These are phyloP conservation scores for Globisporangium camurandrum DNA, from an alignment of 352 stramenopile species.

Conservation along the genomic window DNA sequence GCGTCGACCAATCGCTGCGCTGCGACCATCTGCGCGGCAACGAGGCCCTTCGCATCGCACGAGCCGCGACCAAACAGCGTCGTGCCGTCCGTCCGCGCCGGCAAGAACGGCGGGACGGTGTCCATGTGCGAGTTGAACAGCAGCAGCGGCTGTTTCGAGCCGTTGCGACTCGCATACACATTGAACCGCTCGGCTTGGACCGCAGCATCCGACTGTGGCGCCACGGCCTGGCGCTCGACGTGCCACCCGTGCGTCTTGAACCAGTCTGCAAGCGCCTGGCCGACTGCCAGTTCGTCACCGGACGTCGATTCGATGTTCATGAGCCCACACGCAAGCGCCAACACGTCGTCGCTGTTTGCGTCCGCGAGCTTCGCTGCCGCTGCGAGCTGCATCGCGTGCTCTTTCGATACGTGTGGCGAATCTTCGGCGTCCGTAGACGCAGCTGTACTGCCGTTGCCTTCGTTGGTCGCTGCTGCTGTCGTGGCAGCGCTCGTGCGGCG, in stretches of 20 bases:
- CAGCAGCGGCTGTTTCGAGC: constrained; percentile 45
- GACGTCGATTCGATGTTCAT: constrained; percentile 72
- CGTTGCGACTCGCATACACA: constrained; percentile 55
- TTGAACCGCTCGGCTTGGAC: constrained; percentile 70
- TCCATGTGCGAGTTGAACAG: constrained; percentile 88
- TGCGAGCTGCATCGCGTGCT: constrained; percentile 35
- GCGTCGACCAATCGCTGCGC: constrained; percentile 55
- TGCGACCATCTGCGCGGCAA: constrained; percentile 78
- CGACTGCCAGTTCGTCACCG: constrained; percentile 66
- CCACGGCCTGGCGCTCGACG: constrained; percentile 69
- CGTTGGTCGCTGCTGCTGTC: constrained; percentile 4
- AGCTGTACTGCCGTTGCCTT: not conserved
- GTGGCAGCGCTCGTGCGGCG: constrained; percentile 21
- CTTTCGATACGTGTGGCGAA: constrained; percentile 26
- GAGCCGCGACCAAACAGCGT: constrained; percentile 74
- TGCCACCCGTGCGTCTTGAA: constrained; percentile 55
- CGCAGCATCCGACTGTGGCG: constrained; percentile 43
- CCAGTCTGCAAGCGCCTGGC: constrained; percentile 55
- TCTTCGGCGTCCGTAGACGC: not conserved
- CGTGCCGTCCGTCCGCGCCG: constrained; percentile 48
- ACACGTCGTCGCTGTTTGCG: constrained; percentile 48
- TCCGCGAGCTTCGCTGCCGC: constrained; percentile 44
- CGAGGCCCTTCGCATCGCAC: constrained; percentile 79
- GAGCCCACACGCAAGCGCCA: constrained; percentile 51
- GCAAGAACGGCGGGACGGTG: constrained; percentile 67